These are phyloP conservation scores for Trichoderma harzianum DNA, from an alignment of 2,329 filamentous ascomycete species.

Conservation along the genomic window DNA sequence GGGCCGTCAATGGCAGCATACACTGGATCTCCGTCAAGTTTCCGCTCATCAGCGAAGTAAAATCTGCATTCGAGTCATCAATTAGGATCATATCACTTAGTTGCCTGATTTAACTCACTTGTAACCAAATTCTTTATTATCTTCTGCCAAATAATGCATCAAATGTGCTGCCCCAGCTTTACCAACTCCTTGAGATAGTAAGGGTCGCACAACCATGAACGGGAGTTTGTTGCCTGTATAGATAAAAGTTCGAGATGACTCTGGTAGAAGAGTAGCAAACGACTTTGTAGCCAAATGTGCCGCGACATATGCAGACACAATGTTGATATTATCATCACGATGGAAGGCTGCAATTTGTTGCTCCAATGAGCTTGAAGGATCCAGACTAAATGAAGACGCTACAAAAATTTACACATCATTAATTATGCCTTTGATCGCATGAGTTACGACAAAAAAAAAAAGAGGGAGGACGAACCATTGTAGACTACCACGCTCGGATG, in stretches of 20 bases:
- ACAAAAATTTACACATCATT: not conserved
- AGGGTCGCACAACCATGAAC: constrained; percentile 25
- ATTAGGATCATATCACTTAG: not conserved
- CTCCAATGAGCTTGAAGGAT: not conserved
- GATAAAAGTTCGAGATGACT: not conserved
- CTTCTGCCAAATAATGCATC: constrained; percentile 29
- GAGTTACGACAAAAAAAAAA: not conserved
- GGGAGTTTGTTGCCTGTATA: not conserved
- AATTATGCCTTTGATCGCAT: not conserved
- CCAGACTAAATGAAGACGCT: not conserved
- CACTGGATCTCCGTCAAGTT: constrained; percentile 13
- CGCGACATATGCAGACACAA: not conserved
- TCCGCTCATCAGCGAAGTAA: constrained; percentile 49
- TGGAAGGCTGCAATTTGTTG: not conserved
- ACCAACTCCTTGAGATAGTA: constrained; percentile 39
- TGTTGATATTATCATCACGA: not conserved
- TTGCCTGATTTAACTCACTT: not conserved
- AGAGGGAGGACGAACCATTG: not conserved
- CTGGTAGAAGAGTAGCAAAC: not conserved
- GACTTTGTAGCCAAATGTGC: not conserved
- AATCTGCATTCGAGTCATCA: constrained; percentile 35
- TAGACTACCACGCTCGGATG: not conserved
- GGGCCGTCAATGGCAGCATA: constrained; percentile 34
- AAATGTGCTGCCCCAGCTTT: constrained; percentile 37
- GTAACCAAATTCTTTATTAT: not conserved